These are phyloP conservation scores for Pogostemon cablin DNA, from an alignment of 257 asterid species.

Conservation along the genomic window DNA sequence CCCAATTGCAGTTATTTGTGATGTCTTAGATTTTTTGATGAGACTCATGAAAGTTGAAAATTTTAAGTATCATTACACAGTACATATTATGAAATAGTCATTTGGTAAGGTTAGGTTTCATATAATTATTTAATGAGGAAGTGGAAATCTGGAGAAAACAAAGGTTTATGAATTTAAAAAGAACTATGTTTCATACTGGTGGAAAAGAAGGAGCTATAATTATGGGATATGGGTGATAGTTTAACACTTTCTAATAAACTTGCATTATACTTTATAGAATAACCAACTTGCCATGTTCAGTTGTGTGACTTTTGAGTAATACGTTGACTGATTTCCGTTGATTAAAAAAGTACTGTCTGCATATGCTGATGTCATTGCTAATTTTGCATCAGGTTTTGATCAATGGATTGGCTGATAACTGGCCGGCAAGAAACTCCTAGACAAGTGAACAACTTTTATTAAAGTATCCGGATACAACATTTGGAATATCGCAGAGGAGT, in stretches of 20 bases:
- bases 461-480: constrained; percentile 68
- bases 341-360: constrained; percentile 13
- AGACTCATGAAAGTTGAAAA: constrained; percentile 2
- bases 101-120: background rate
- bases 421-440: constrained; percentile 92
- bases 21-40: background rate
- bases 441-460: constrained; percentile 62
- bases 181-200: background rate
- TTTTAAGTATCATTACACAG: background rate
- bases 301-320: constrained; percentile 21
- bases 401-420: constrained; percentile 75
- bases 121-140: background rate
- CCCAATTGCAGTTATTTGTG: constrained; percentile 18
- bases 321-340: constrained; percentile 25
- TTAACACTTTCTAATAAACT: background rate
- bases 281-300: constrained; percentile 14
- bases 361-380: constrained; percentile 30
- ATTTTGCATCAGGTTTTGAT: constrained; percentile 65
- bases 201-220: constrained; percentile 5
- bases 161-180: background rate
- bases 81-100: background rate
- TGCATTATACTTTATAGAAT: background rate
- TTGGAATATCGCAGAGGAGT: constrained; percentile 86
- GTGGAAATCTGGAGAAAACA: background rate
- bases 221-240: background rate